phyloP scores from a whole-genome alignment of 352 stramenopile genomes.

The Phytophthora vignae region DNA sequence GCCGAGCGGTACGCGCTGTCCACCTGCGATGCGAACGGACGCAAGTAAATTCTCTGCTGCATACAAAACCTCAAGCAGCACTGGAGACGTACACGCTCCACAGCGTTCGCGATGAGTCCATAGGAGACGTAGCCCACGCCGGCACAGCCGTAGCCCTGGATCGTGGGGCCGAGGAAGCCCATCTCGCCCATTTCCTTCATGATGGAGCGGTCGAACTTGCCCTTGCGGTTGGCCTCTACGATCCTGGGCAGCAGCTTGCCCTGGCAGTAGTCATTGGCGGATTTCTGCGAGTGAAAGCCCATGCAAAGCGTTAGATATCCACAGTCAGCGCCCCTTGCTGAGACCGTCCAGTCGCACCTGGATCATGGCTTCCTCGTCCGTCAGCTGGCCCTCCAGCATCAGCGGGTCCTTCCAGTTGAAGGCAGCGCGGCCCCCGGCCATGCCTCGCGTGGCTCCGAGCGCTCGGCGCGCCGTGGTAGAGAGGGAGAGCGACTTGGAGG shows the following conservation, averaged over 20 bases:
- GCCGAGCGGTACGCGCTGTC: conserved; percentile 97
- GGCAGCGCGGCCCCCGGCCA: conserved; percentile 51
- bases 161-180: conserved; percentile 95
- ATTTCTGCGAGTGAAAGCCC: conserved; percentile 66
- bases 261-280: conserved; percentile 94
- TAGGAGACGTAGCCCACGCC: conserved; percentile 97
- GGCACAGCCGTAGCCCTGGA: conserved; percentile 95
- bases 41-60: background rate
- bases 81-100: conserved; percentile 78
- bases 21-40: conserved; percentile 51
- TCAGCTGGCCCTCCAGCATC: conserved; percentile 78
- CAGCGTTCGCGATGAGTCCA: conserved; percentile 96
- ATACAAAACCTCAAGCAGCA: background rate
- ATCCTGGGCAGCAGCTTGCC: conserved; percentile 94
- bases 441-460: conserved; percentile 49
- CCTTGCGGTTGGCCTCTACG: conserved; percentile 94
- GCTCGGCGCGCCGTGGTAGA: conserved; percentile 24
- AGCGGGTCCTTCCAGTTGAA: conserved; percentile 90
- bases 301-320: conserved; percentile 5
- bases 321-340: background rate
- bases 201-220: conserved; percentile 94
- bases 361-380: conserved; percentile 93
- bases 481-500: conserved; percentile 34
- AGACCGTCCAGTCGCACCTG: conserved; percentile 51
- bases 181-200: conserved; percentile 96